These are phyloP conservation scores for Meripilus lineatus DNA, from an alignment of 1,284 basidiomycete species.

Conservation along the genomic window DNA sequence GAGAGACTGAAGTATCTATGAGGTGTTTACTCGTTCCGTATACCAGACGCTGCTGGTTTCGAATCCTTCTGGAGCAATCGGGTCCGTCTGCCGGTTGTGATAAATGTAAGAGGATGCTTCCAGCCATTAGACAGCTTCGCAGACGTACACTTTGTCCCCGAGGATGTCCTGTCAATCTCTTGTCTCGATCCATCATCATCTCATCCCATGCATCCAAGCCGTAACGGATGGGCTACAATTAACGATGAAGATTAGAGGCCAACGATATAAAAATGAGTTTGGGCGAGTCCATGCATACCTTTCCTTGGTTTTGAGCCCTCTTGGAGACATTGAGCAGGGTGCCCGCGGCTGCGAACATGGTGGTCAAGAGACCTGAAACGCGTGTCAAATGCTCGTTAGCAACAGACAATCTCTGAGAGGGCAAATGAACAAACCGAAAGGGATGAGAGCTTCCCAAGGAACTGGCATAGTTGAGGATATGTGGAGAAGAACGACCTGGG, in stretches of 20 bases:
- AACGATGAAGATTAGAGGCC: neutral
- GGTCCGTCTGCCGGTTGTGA: constrained; percentile 58
- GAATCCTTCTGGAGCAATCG: constrained; percentile 69
- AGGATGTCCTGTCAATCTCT: constrained; percentile 80
- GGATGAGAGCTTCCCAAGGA: constrained; percentile 93
- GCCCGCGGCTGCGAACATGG: constrained; percentile 86
- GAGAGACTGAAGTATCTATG: constrained; percentile 12
- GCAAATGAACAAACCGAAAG: constrained; percentile 63
- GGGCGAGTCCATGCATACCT: constrained; percentile 60
- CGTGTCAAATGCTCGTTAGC: neutral
- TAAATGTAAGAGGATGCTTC: too few relatives aligned
- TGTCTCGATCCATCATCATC: constrained; percentile 93
- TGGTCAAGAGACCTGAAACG: constrained; percentile 70
- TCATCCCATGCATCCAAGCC: constrained; percentile 85
- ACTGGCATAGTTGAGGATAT: constrained; percentile 64
- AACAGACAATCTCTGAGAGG: neutral
- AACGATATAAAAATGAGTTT: neutral
- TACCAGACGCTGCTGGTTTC: constrained; percentile 78
- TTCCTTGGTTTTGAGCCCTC: constrained; percentile 81
- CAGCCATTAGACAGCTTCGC: constrained; percentile 6
- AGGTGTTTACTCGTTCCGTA: constrained; percentile 43
- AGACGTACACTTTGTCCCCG: constrained; percentile 79
- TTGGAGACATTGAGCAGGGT: constrained; percentile 79
- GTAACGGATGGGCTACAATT: constrained; percentile 80
- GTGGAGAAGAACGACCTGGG: neutral